Conservation (phyloP, 441 rosid genomes). For the Iberis amara region DNA sequence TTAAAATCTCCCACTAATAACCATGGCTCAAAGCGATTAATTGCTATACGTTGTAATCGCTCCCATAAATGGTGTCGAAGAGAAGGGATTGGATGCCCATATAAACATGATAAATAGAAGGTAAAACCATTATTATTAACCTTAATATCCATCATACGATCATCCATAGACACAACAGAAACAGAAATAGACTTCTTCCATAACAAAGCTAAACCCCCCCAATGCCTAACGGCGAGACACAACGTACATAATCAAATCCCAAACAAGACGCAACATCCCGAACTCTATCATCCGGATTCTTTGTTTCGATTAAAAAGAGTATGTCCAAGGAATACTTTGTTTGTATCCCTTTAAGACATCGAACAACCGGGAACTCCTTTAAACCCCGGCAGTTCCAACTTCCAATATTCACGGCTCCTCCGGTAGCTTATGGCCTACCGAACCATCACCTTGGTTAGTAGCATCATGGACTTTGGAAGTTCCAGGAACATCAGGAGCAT, state of each 20-base stretch:
- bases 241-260: neutral
- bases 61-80: too few relatives aligned
- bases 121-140: too few relatives aligned
- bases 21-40: neutral
- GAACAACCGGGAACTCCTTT: neutral
- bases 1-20: neutral
- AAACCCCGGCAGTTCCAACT: neutral
- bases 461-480: too few relatives aligned
- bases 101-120: neutral
- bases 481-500: too few relatives aligned
- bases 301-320: neutral
- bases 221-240: neutral
- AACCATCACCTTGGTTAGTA: neutral
- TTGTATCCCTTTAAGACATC: neutral
- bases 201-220: neutral
- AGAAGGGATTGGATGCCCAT: too few relatives aligned
- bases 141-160: neutral
- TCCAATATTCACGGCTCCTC: neutral
- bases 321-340: neutral
- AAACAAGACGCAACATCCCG: neutral
- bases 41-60: too few relatives aligned
- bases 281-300: too few relatives aligned
- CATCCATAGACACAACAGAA: neutral
- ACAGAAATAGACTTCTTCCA: neutral
- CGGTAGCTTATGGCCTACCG: neutral